Evolutionary conservation across 2,329 filamentous ascomycete genomes (phyloP).

Genomic region (Chaetomiaceae sp.): DNA sequence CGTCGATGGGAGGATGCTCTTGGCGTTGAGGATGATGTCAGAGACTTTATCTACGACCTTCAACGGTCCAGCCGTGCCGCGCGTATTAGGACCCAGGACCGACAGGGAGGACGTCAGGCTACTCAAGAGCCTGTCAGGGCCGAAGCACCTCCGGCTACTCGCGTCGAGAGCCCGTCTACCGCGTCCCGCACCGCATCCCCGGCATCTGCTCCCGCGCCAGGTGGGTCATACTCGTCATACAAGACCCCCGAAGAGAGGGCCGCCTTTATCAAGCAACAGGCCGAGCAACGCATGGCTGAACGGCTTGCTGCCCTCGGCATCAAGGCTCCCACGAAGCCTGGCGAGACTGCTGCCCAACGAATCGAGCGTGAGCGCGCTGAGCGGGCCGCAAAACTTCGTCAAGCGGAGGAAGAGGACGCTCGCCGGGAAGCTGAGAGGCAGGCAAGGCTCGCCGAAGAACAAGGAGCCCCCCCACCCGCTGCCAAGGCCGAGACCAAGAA

Average conservation of each 20-base stretch:
- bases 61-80: constrained; percentile 79
- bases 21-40: constrained; percentile 92
- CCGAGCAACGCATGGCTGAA: constrained; percentile 94
- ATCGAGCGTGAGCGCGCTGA: constrained; percentile 85
- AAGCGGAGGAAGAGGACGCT: constrained; percentile 92
- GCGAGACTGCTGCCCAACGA: constrained; percentile 77
- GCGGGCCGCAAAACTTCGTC: constrained; percentile 76
- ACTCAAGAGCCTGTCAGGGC: constrained; percentile 42
- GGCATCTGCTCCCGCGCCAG: constrained; percentile 43
- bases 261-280: constrained; percentile 94
- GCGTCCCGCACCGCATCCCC: constrained; percentile 53
- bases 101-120: constrained; percentile 41
- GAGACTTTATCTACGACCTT: constrained; percentile 96
- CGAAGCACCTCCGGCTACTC: constrained; percentile 41
- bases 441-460: constrained; percentile 74
- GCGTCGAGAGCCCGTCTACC: constrained; percentile 48
- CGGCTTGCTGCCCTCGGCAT: constrained; percentile 89
- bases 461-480: constrained; percentile 57
- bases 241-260: constrained; percentile 91
- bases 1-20: constrained; percentile 94
- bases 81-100: constrained; percentile 60
- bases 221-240: constrained; percentile 70
- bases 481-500: constrained; percentile 52
- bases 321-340: constrained; percentile 72
- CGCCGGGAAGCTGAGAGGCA: constrained; percentile 84